A percentile compares a stretch with the other conserved stretches of the same genome.
phyloP scores from a whole-genome alignment of 768 basidiomycete species.

The Lactifluus rugatus region DNA sequence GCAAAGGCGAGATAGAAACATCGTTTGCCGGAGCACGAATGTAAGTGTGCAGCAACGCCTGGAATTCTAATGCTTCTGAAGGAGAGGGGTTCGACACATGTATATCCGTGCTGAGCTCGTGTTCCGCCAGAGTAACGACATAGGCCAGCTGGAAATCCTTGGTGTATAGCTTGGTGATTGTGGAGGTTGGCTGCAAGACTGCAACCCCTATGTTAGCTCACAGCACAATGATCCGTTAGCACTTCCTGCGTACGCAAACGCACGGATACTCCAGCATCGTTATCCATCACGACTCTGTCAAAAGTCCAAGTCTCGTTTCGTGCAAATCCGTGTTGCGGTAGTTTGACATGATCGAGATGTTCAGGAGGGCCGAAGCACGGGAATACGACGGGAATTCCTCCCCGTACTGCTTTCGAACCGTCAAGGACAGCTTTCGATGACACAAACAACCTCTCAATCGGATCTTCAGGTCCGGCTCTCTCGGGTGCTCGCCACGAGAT shows the following conservation, averaged over 20 bases:
- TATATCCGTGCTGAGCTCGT: slow-evolving; percentile 69
- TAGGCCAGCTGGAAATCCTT: slow-evolving; percentile 66
- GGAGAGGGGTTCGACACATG: slow-evolving; percentile 60
- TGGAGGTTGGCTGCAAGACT: slow-evolving; percentile 57
- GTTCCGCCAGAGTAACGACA: slow-evolving; percentile 66
- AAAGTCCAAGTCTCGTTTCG: slow-evolving; percentile 68
- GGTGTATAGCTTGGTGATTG: slow-evolving; percentile 49
- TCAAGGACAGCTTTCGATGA: slow-evolving; percentile 73
- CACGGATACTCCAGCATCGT: slow-evolving; percentile 63
- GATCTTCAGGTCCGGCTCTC: slow-evolving; percentile 24
- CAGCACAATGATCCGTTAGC: background rate
- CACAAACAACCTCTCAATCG: slow-evolving; percentile 68
- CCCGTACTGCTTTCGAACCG: slow-evolving; percentile 65
- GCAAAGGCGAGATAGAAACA: slow-evolving; percentile 54
- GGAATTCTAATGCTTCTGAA: slow-evolving; percentile 61
- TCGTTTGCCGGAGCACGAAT: slow-evolving; percentile 53
- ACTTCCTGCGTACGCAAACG: slow-evolving; percentile 50
- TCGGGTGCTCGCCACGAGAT: slow-evolving; percentile 71
- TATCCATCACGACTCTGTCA: slow-evolving; percentile 53
- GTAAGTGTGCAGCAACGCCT: slow-evolving; percentile 90
- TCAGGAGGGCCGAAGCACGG: slow-evolving; percentile 84
- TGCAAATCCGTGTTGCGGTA: slow-evolving; percentile 89
- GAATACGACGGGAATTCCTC: slow-evolving; percentile 57
- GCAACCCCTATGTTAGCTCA: background rate
- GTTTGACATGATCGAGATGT: slow-evolving; percentile 56